These are phyloP conservation scores for Aeschynomene evenia DNA, from an alignment of 306 rosid genomes.

Conservation along the genomic window DNA sequence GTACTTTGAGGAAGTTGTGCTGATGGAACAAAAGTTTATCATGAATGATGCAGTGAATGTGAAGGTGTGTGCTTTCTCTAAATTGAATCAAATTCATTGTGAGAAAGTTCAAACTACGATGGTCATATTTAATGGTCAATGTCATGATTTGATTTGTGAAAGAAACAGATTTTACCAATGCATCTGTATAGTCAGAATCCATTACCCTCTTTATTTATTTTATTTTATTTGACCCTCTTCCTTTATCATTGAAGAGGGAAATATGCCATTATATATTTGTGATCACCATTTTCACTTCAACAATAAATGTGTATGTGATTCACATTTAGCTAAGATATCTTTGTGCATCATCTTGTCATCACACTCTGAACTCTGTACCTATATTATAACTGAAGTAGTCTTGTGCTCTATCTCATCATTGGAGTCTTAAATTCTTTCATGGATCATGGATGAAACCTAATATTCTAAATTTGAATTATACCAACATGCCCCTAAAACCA, in stretches of 20 bases:
- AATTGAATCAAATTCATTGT: conserved; percentile 14
- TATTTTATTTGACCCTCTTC: background rate
- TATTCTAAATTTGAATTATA: background rate
- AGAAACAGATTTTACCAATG: conserved; percentile 4
- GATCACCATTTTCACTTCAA: background rate
- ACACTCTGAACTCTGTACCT: background rate
- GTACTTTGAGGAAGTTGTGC: conserved; percentile 88
- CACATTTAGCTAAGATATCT: background rate
- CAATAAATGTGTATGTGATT: background rate
- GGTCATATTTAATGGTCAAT: conserved; percentile 17
- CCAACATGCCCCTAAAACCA: background rate
- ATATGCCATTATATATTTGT: conserved; percentile 1
- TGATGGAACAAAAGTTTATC: conserved; percentile 85
- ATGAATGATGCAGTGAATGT: conserved; percentile 63
- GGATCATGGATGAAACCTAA: conserved; percentile 8
- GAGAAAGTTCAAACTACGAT: conserved; percentile 2
- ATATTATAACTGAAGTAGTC: background rate
- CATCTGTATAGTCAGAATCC: background rate
- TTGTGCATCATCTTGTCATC: background rate
- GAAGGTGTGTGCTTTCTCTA: conserved; percentile 54
- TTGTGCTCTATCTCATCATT: conserved; percentile 1
- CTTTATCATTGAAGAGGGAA: conserved; percentile 1
- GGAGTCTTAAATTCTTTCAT: background rate
- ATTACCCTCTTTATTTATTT: background rate
- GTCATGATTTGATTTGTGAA: conserved; percentile 16